Conservation (phyloP, 2,329 filamentous ascomycete species). For the Aaosphaeria arxii region DNA sequence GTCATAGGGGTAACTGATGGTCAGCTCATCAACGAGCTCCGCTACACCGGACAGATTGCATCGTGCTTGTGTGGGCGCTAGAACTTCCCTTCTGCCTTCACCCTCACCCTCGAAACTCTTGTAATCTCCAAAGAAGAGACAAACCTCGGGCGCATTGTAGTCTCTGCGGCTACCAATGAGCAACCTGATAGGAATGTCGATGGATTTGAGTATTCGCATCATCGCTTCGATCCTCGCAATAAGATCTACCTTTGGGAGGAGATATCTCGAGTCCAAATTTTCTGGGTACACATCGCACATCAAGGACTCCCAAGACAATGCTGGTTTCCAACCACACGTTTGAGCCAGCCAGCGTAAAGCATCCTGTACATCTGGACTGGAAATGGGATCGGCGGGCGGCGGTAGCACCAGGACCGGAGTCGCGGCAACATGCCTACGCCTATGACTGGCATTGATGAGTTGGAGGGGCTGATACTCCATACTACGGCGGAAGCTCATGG, state of each 20-base stretch:
- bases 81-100: constrained; percentile 19
- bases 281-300: constrained; percentile 37
- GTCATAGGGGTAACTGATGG: constrained; percentile 31
- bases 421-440: neutral
- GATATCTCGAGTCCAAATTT: constrained; percentile 26
- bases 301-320: constrained; percentile 32
- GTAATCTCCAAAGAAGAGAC: constrained; percentile 34
- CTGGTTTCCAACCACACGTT: constrained; percentile 32
- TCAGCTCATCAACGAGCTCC: constrained; percentile 34
- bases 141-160: constrained; percentile 16
- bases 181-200: constrained; percentile 31
- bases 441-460: constrained; percentile 19
- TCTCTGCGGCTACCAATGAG: constrained; percentile 19
- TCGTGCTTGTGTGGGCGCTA: constrained; percentile 29
- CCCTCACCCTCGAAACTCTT: constrained; percentile 25
- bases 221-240: constrained; percentile 28
- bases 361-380: constrained; percentile 28
- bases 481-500: constrained; percentile 22
- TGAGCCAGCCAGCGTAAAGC: constrained; percentile 29
- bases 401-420: neutral
- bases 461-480: constrained; percentile 33
- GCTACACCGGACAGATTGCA: constrained; percentile 32
- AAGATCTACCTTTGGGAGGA: constrained; percentile 30
- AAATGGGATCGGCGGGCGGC: constrained; percentile 19
- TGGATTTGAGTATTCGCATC: constrained; percentile 22